phyloP scores from a whole-genome alignment of 306 rosid genomes.

The Hippophae tibetana region DNA sequence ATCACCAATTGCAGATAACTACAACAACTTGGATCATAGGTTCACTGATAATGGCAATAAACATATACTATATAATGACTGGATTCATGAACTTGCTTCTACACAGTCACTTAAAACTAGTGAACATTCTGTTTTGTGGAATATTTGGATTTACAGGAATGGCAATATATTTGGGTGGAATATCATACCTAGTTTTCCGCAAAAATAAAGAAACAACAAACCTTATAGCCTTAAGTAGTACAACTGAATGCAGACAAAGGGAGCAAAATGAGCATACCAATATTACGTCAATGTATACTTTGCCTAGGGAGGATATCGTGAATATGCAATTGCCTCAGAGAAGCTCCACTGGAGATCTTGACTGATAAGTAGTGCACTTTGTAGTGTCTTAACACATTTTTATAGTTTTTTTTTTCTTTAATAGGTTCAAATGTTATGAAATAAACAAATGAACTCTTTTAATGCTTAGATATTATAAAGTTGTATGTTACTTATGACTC shows the following conservation, averaged over 20 bases:
- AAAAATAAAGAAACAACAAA: conserved; percentile 47
- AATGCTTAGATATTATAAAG: no score
- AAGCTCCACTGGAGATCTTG: conserved; percentile 35
- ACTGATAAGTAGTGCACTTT: conserved; percentile 23
- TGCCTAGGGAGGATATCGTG: conserved; percentile 68
- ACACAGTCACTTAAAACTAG: conserved; percentile 41
- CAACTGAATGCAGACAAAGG: conserved; percentile 50
- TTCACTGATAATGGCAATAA: conserved; percentile 62
- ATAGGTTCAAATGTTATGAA: no score
- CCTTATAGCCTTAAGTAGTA: conserved; percentile 52
- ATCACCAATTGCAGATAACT: conserved; percentile 38
- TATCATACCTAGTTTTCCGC: conserved; percentile 58
- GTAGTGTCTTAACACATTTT: no score
- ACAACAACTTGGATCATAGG: conserved; percentile 70
- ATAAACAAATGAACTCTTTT: no score
- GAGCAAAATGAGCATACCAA: conserved; percentile 27
- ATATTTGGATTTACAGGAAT: conserved; percentile 69
- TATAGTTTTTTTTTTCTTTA: no score
- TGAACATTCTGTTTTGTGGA: conserved; percentile 53
- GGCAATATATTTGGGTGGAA: conserved; percentile 73
- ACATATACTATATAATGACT: conserved; percentile 57
- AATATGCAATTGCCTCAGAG: conserved; percentile 91
- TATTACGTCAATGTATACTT: conserved; percentile 30
- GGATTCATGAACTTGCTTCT: conserved; percentile 64
- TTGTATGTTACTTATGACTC: no score